These are phyloP conservation scores for Rhododendron williamsianum DNA, from an alignment of 148 eudicot genomes.

Conservation along the genomic window DNA sequence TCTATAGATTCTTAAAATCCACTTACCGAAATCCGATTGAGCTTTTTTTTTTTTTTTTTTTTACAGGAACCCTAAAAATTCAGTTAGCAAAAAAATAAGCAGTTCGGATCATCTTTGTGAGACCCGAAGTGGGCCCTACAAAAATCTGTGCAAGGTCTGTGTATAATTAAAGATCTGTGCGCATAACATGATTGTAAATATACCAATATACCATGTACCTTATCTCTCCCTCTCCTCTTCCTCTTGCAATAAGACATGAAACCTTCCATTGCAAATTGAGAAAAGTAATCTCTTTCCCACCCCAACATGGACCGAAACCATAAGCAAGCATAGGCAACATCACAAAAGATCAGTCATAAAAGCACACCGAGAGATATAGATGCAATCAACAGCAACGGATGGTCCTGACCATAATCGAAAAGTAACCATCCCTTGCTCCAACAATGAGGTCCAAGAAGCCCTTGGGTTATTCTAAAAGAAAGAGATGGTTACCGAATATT, in stretches of 20 bases:
- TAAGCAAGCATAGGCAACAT: background rate
- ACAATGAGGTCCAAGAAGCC: background rate
- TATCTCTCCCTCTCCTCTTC: conserved; percentile 92
- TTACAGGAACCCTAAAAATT: no score
- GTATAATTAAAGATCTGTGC: no score
- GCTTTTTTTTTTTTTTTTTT: no score
- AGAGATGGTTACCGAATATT: background rate
- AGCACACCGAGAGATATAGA: background rate
- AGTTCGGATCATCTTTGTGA: no score
- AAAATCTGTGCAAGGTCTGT: no score
- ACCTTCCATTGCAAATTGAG: conserved; percentile 93
- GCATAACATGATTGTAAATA: no score
- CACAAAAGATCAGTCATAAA: background rate
- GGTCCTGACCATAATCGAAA: background rate
- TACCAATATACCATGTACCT: conserved; percentile 33
- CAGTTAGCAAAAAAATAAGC: no score
- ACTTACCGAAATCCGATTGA: no score
- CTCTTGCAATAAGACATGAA: conserved; percentile 89
- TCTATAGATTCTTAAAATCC: no score
- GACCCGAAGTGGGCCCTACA: no score
- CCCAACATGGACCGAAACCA: conserved; percentile 47
- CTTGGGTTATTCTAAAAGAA: background rate
- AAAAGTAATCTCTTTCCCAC: conserved; percentile 89
- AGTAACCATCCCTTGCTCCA: background rate
- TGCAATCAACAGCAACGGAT: background rate